These are phyloP conservation scores for Alternaria postmessia DNA, from an alignment of 2,329 filamentous ascomycete genomes.

Conservation along the genomic window DNA sequence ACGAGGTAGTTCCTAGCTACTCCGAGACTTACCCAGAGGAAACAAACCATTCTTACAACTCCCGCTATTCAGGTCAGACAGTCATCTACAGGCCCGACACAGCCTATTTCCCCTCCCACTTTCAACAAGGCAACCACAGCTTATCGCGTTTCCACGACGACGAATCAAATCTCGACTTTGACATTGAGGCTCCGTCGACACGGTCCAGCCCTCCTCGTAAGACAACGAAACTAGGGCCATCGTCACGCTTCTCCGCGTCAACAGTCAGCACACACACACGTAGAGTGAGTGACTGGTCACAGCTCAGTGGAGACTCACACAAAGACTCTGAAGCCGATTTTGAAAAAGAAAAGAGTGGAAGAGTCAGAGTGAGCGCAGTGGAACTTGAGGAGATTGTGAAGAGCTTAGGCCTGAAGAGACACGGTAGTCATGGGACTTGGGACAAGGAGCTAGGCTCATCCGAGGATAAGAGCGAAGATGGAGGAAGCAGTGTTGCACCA, in stretches of 20 bases:
- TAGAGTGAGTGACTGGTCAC: constrained; percentile 29
- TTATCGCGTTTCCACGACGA: constrained; percentile 34
- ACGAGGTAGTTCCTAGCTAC: constrained; percentile 6
- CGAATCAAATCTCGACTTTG: constrained; percentile 37
- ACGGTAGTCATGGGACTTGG: not conserved
- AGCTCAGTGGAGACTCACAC: constrained; percentile 26
- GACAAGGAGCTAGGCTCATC: not conserved
- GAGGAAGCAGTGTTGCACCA: not conserved
- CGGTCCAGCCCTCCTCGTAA: constrained; percentile 13
- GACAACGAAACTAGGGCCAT: constrained; percentile 21
- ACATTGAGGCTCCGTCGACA: constrained; percentile 28
- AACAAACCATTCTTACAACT: constrained; percentile 1
- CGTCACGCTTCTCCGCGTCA: constrained; percentile 13
- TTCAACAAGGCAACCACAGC: not conserved
- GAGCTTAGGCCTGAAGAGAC: not conserved
- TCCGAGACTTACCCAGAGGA: not conserved
- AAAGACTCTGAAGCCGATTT: not conserved
- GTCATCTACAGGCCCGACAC: constrained; percentile 24
- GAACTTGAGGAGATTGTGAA: constrained; percentile 9
- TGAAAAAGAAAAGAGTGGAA: not conserved
- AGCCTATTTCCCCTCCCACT: constrained; percentile 12
- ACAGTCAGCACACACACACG: constrained; percentile 17
- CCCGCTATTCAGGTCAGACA: constrained; percentile 21
- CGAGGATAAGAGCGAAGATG: not conserved
- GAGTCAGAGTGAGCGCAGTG: not conserved